Evolutionary conservation across 2,329 filamentous ascomycete genomes (phyloP).

Genomic region (Phialophora tarda): DNA sequence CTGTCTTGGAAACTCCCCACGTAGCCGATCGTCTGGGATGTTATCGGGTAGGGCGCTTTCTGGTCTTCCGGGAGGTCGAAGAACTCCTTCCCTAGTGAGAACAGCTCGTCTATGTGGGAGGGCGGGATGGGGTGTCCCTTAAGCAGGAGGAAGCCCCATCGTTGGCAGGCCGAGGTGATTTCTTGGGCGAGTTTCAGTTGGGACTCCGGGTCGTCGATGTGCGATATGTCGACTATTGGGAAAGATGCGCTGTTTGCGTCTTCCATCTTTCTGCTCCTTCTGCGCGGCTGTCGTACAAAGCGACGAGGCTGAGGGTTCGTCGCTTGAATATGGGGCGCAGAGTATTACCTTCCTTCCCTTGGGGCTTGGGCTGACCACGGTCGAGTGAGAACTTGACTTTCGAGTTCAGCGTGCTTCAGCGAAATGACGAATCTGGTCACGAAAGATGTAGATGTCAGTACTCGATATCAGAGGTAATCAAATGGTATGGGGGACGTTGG

Average conservation of each 20-base stretch:
- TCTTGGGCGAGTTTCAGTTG: slow-evolving; percentile 68
- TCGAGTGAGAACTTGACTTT: neutral
- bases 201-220: slow-evolving; percentile 13
- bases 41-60: slow-evolving; percentile 56
- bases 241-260: neutral
- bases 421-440: too few species aligned
- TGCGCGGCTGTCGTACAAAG: neutral
- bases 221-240: slow-evolving; percentile 25
- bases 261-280: neutral
- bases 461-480: neutral
- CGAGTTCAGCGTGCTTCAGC: neutral
- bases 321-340: neutral
- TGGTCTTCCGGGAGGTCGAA: slow-evolving; percentile 66
- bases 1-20: slow-evolving; percentile 33
- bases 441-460: neutral
- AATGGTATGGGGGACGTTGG: neutral
- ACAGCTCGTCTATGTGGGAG: slow-evolving; percentile 64
- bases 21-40: slow-evolving; percentile 35
- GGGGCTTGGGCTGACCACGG: too few species aligned
- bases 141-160: slow-evolving; percentile 77
- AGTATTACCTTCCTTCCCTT: neutral
- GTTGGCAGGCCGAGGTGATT: slow-evolving; percentile 81
- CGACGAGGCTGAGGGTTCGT: neutral
- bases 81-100: slow-evolving; percentile 71
- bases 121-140: slow-evolving; percentile 69